Conservation (phyloP, 345 rosid species). For the Aquilaria malaccensis region DNA sequence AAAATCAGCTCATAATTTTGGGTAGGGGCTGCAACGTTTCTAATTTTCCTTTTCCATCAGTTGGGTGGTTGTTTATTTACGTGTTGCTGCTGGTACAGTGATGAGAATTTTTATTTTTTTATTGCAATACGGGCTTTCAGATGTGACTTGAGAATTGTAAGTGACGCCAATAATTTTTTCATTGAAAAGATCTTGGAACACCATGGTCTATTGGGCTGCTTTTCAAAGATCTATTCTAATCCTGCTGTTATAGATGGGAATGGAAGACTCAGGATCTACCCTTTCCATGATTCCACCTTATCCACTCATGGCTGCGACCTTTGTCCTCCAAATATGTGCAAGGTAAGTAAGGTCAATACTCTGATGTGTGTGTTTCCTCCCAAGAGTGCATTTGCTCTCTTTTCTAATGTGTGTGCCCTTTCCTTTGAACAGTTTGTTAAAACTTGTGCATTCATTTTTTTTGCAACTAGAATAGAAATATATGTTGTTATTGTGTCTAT, state of each 20-base stretch:
- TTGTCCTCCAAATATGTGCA: conserved; percentile 74
- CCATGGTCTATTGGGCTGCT: conserved; percentile 50
- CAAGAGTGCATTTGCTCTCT: neutral
- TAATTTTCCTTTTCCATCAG: neutral
- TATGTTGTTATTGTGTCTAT: too few relatives aligned
- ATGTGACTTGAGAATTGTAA: conserved; percentile 69
- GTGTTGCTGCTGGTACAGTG: conserved; percentile 2
- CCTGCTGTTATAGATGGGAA: conserved; percentile 37
- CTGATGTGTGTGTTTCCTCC: neutral
- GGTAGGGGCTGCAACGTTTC: conserved; percentile 27
- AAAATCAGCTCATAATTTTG: conserved; percentile 44
- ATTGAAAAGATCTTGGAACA: conserved; percentile 71
- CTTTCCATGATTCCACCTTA: conserved; percentile 37
- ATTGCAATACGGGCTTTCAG: conserved; percentile 24
- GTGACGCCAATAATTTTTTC: conserved; percentile 78
- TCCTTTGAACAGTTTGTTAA: neutral
- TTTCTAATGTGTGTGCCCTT: neutral
- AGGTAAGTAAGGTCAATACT: conserved; percentile 32
- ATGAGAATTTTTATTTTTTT: conserved; percentile 6
- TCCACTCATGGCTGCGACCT: conserved; percentile 51
- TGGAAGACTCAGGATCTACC: conserved; percentile 53
- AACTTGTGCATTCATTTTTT: neutral
- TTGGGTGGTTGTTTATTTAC: neutral
- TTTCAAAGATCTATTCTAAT: conserved; percentile 60
- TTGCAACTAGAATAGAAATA: neutral